Conservation (phyloP, 176 grass and related monocot genomes). For the Hordeum marinum region DNA sequence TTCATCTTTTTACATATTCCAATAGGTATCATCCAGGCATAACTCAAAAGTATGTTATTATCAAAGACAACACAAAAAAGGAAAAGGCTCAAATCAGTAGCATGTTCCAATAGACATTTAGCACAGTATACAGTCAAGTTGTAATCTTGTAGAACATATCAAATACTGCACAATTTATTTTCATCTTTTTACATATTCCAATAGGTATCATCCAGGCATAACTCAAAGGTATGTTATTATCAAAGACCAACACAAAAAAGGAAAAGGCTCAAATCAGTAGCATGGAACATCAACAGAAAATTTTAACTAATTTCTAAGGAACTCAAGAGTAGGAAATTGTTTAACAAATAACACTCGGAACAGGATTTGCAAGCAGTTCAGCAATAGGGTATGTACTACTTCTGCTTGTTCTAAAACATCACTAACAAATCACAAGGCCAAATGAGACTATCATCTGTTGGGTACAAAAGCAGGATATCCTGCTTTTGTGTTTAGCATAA, state of each 20-base stretch:
- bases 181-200: not conserved
- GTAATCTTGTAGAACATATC: not conserved
- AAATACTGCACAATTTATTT: not conserved
- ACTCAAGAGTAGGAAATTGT: not conserved
- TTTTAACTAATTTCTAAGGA: not conserved
- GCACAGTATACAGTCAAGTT: no score
- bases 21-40: not conserved
- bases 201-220: not conserved
- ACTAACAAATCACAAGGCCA: not conserved
- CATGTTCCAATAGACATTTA: not conserved
- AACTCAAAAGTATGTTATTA: not conserved
- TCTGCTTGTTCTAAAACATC: not conserved
- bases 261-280: not conserved
- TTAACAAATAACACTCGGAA: not conserved
- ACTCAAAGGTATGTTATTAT: not conserved
- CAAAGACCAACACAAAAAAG: not conserved
- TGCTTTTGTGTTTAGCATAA: not conserved
- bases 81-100: not conserved
- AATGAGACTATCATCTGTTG: conserved; percentile 6
- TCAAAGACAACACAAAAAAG: not conserved
- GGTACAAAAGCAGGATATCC: conserved; percentile 7
- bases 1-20: not conserved
- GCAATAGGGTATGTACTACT: not conserved
- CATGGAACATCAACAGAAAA: not conserved
- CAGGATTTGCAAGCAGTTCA: not conserved